A percentile compares a stretch with the other conserved stretches of the same genome.
phyloP scores from a whole-genome alignment of 2,329 filamentous ascomycete genomes.

The Fusarium xylarioides region DNA sequence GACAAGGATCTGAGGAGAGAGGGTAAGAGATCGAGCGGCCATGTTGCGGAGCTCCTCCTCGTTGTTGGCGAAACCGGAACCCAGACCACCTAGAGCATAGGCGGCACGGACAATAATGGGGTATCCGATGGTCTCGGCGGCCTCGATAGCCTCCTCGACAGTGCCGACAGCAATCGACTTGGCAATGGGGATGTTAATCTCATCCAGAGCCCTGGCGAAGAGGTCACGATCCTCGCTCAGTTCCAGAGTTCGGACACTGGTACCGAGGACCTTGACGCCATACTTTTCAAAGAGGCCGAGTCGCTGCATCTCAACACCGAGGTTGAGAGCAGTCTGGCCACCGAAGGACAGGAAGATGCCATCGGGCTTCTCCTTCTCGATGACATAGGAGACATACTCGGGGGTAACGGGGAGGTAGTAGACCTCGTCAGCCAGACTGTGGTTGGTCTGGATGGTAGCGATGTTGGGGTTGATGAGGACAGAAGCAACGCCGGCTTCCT shows the following conservation, averaged over 20 bases:
- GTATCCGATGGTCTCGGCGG: slow-evolving; percentile 88
- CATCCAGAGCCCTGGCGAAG: slow-evolving; percentile 93
- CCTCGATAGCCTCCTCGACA: slow-evolving; percentile 89
- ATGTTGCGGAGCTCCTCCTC: slow-evolving; percentile 93
- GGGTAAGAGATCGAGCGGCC: slow-evolving; percentile 88
- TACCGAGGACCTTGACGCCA: slow-evolving; percentile 94
- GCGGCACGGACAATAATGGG: slow-evolving; percentile 98
- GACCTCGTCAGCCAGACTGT: slow-evolving; percentile 94
- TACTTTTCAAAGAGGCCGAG: slow-evolving; percentile 96
- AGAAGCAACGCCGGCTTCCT: slow-evolving; percentile 90
- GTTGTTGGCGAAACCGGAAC: slow-evolving; percentile 95
- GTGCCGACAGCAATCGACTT: slow-evolving; percentile 93
- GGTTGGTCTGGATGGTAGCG: slow-evolving; percentile 96
- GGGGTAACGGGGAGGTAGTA: slow-evolving; percentile 98
- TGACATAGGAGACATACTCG: slow-evolving; percentile 97
- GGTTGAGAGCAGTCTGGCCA: slow-evolving; percentile 94
- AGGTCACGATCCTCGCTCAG: slow-evolving; percentile 95
- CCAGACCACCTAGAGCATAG: slow-evolving; percentile 94
- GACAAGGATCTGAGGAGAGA: slow-evolving; percentile 95
- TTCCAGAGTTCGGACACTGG: slow-evolving; percentile 92
- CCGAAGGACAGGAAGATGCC: slow-evolving; percentile 98
- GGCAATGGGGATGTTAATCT: slow-evolving; percentile 97
- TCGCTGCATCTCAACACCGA: slow-evolving; percentile 97
- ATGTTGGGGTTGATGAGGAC: slow-evolving; percentile 98
- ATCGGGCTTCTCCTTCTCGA: slow-evolving; percentile 94